Evolutionary conservation across 75 land plant genomes (phyloP), one percentile per base, ranked within the genome.

Genomic region (Sequoiadendron giganteum): DNA sequence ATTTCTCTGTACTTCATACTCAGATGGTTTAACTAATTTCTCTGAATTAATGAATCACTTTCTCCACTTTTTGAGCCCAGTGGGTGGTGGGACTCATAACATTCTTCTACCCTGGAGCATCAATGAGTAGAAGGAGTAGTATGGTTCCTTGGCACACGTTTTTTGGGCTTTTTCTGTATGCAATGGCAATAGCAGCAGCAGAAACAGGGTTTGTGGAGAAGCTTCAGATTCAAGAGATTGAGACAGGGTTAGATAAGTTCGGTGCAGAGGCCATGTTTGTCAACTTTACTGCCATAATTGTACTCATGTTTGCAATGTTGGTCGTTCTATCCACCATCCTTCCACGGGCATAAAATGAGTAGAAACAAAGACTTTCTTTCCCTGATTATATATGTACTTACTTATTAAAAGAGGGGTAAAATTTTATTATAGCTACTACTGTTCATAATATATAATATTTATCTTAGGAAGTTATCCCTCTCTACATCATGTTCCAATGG

Each of bases 141-240:
- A 19, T 93, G 2, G 87, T 87, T 54, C 96, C 95, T 38, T 95
- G 97, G 99, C 99, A 97, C 82, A 49, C 85, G 1, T 92, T 95
- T 76, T 52, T 91, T 14, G 99, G 99, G 5, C 54, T 93, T 18
- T 58, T 91, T 19, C 88, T 94, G 14, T 95, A 93, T 83, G 86
- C 89, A 30, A 83, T 93, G 88, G 88, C 94, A 14, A 87, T 95
- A 0, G 52, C 81, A 61, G 93, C 91, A 19, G 92, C 93, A 11
- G 93, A 90, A 89, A 84, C 88, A 0, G 99, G 99, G 10, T 82
- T 97, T 81, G 72, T 91, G 0, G 91, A 93, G 89, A 92, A 75
- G 87, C 92, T 95, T 77, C 86, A 87, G 19, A 87, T 89, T 75
- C 87, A 90, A 6, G 89, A 87, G 42, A 81, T 89, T 28, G 14